Evolutionary conservation across 306 rosid species (phyloP).

Genomic region (Biancaea sappan): DNA sequence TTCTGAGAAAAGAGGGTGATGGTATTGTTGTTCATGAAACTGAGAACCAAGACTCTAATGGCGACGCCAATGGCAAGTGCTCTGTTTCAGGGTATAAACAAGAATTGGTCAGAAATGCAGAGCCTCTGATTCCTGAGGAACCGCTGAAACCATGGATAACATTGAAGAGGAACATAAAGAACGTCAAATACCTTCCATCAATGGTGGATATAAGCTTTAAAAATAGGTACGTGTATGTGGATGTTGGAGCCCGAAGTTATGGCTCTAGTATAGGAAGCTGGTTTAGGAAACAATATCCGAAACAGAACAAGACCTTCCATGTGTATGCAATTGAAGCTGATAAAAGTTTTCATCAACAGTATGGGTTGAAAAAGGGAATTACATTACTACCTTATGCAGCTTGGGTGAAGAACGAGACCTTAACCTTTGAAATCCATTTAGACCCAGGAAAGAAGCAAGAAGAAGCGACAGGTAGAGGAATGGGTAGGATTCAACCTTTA

Average conservation of each 20-base stretch:
- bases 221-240: conserved; percentile 76
- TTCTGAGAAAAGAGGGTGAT: conserved; percentile 53
- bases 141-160: conserved; percentile 94
- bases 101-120: conserved; percentile 59
- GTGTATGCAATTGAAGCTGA: conserved; percentile 95
- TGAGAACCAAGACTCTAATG: neutral
- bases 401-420: conserved; percentile 91
- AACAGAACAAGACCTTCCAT: conserved; percentile 86
- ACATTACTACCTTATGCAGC: conserved; percentile 84
- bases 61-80: conserved; percentile 46
- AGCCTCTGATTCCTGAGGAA: conserved; percentile 68
- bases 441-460: conserved; percentile 61
- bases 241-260: conserved; percentile 91
- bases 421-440: conserved; percentile 68
- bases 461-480: conserved; percentile 66
- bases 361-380: conserved; percentile 62
- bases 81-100: conserved; percentile 61
- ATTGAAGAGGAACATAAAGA: conserved; percentile 80
- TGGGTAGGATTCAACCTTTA: conserved; percentile 89
- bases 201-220: conserved; percentile 86
- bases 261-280: conserved; percentile 96
- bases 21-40: neutral
- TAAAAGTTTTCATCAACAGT: conserved; percentile 72
- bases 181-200: conserved; percentile 70
- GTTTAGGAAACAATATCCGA: conserved; percentile 92